Evolutionary conservation across 2,329 filamentous ascomycete genomes (phyloP), one percentile per base, ranked within the genome.

Genomic region (Scortechinia acanthostroma): DNA sequence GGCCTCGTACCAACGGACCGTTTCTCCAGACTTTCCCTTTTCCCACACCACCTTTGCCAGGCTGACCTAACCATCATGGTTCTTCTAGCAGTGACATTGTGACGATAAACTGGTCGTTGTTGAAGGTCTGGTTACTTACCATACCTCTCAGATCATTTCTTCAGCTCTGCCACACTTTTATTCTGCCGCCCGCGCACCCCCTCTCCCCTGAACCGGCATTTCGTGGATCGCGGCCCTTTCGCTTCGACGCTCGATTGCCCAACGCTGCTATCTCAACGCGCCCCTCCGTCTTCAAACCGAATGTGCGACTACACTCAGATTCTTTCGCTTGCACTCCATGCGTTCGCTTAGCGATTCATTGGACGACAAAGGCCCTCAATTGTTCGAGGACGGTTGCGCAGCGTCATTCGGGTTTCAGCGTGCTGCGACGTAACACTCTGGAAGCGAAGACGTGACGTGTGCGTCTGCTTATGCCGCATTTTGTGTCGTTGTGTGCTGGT

Each of bases 301-400:
- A 63, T 63, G 60, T 62, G 57, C 56, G 52, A 60, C 54, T 53
- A 45, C 50, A 55, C 46, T 45, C 46, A 51, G 47, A 45, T 53
- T 49, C 53, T 51, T 54, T 50, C 25, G n/a, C 51, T 43, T 49
- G 53, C 53, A 60, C 61, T 61, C 61, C 60, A 64, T 64, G 62
- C 58, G 58, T 60, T 57, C 58, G 55, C 50, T 53, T 61, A 61
- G 55, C 54, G 51, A 52, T 46, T 49, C 51, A 51, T 50, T 57
- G 55, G 53, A 30, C 53, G 51, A 58, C 51, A 55, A 51, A 55
- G 52, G 55, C 53, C 49, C 49, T 51, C 57, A 58, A 61, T 58
- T 57, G 46, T 53, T 55, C 50, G 56, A 58, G 53, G 52, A 55
- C 55, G 55, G 25, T 30, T 30, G 25, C 52, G 52, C 54, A 53